Evolutionary conservation across 1,284 basidiomycete genomes (phyloP).

Genomic region (Microstroma glucosiphilum): DNA sequence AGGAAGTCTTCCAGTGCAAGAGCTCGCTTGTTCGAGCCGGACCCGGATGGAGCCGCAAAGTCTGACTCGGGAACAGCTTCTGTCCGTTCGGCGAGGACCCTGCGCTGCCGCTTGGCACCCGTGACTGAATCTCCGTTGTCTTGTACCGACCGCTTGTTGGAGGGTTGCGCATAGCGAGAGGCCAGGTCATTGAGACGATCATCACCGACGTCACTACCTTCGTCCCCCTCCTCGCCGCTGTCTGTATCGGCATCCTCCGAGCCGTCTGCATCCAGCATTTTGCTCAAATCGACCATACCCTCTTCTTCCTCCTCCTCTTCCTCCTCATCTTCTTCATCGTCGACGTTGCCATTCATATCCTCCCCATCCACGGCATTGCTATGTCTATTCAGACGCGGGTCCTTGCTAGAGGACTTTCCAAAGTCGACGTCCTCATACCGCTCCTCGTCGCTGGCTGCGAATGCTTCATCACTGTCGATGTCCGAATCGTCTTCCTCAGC

Average conservation of each 20-base stretch:
- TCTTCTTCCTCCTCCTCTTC: conserved; percentile 32
- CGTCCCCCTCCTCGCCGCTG: conserved; percentile 13
- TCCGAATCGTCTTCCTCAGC: conserved; percentile 38
- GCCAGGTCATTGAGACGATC: conserved; percentile 2
- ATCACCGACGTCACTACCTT: background rate
- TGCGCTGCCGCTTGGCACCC: conserved; percentile 57
- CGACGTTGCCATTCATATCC: background rate
- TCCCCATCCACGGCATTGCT: conserved; percentile 11
- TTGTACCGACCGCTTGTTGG: background rate
- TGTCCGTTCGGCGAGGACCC: conserved; percentile 64
- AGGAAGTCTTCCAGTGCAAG: conserved; percentile 64
- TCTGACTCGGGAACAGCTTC: conserved; percentile 66
- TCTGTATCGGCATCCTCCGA: conserved; percentile 16
- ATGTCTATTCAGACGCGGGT: background rate
- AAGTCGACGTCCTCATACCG: conserved; percentile 32
- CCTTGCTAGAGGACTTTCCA: conserved; percentile 10
- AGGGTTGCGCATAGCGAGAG: background rate
- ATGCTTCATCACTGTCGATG: conserved; percentile 48
- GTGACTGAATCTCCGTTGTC: conserved; percentile 10
- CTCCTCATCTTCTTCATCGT: conserved; percentile 18
- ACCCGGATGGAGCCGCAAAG: conserved; percentile 46
- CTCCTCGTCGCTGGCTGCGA: conserved; percentile 46
- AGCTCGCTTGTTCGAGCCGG: conserved; percentile 25
- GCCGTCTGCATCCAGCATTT: conserved; percentile 36
- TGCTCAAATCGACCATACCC: conserved; percentile 41